Evolutionary conservation across 2,329 filamentous ascomycete genomes (phyloP), one percentile per base, ranked within the genome.

Genomic region (Lecanicillium sp.): DNA sequence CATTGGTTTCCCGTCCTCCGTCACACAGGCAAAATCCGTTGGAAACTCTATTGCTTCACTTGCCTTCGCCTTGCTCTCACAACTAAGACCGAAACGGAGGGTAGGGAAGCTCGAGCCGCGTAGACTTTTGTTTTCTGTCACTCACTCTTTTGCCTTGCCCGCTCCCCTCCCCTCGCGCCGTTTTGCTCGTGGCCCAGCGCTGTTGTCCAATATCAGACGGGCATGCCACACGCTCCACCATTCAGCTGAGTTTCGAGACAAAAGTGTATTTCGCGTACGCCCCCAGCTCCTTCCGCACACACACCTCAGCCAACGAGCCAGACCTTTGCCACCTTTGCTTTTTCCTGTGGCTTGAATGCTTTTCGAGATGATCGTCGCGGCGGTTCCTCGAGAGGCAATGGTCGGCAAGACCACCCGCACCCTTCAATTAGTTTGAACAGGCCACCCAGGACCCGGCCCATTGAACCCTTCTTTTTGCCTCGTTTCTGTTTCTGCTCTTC

Each of bases 171-270:
- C n/a, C n/a, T n/a, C n/a, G n/a, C n/a, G n/a, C n/a, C n/a, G n/a
- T n/a, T n/a, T n/a, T n/a, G n/a, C n/a, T n/a, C n/a, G n/a, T n/a
- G n/a, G n/a, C n/a, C n/a, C n/a, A n/a, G n/a, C n/a, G n/a, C n/a
- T n/a, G n/a, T 10, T 7, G 6, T 14, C 9, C 17, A 36, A 3
- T 19, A 23, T 38, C 35, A 38, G 35, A 38, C n/a, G n/a, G 19
- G 35, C 35, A 24, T 23, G 19, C 35, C 20, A 38, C 35, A 38
- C 35, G n/a, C 35, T 38, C 35, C 35, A 38, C 35, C 35, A 38
- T 38, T 38, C 35, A 38, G 35, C 35, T 38, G 20, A n/a, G n/a
- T n/a, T n/a, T n/a, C n/a, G n/a, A n/a, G n/a, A n/a, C n/a, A n/a
- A n/a, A n/a, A n/a, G n/a, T n/a, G n/a, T n/a, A n/a, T n/a, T n/a